Evolutionary conservation across 306 rosid genomes (phyloP), one percentile per base, ranked within the genome.

Genomic region (Casuarina cunninghamiana): DNA sequence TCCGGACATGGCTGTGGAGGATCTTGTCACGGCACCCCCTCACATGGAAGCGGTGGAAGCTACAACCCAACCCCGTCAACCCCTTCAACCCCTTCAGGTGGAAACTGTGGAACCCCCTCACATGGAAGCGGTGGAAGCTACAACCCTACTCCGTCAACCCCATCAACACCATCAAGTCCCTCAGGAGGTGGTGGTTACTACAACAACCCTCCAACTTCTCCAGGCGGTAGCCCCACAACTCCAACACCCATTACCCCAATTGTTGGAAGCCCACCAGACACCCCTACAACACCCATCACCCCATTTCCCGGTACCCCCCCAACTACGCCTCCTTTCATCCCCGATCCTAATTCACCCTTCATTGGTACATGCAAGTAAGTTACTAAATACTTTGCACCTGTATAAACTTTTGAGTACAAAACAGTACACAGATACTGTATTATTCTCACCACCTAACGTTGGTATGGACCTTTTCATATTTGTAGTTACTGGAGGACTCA

Each of bases 361-460:
- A 82, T 85, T 62, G 93, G 96, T 13, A 93, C 98, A 58, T 93
- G 97, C 97, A 88, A 77, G 99, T 95, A 85, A 91, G 96, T 87
- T 17, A 32, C 19, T 50, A 3, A 16, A 9, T 10, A 26, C 12
- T 21, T 57, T 3, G 2, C n/a, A 12, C 44, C 65, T 58, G 4
- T 58, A 26, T 26, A 26, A 26, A 26, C 32, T 26, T 26, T 26
- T 26, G 32, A 26, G 32, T 26, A 26, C 32, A 26, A 26, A 26
- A 26, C 32, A 26, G 32, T 26, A 26, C 32, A 26, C 32, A 26
- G 32, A 26, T 26, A 26, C 32, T 26, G 32, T 26, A 26, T 26
- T 26, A 26, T 26, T 26, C 32, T 26, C 32, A 26, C 32, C 32
- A 26, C 32, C 32, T 26, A 26, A 26, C 32, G 32, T 26, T 26